Evolutionary conservation across 2,329 filamentous ascomycete genomes (phyloP).

Genomic region (Aspergillus flavus): DNA sequence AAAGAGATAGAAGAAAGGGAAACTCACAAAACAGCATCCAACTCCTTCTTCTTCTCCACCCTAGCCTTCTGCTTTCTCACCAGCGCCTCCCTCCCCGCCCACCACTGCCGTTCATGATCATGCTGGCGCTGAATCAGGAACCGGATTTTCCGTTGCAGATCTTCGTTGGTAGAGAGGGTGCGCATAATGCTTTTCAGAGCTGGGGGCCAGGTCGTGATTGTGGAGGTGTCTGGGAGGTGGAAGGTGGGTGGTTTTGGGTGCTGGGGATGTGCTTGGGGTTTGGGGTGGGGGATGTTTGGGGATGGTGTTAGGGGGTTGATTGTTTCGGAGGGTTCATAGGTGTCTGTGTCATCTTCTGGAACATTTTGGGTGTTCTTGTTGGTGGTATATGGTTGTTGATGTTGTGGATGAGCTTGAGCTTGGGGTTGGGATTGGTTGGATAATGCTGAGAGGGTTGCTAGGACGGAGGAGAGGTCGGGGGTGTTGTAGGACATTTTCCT

Average conservation of each 20-base stretch:
- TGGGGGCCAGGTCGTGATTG: constrained; percentile 55
- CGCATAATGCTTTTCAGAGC: constrained; percentile 56
- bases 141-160: constrained; percentile 48
- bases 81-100: constrained; percentile 54
- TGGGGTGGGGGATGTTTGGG: background rate
- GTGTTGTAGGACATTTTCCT: constrained; percentile 24
- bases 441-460: constrained; percentile 45
- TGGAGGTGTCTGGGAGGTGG: constrained; percentile 43
- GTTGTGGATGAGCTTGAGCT: background rate
- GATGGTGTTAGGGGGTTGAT: background rate
- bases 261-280: constrained; percentile 1
- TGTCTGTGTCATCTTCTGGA: background rate
- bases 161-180: constrained; percentile 49
- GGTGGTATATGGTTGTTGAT: background rate
- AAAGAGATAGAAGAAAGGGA: background rate
- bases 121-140: constrained; percentile 66
- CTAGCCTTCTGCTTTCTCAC: constrained; percentile 55
- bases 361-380: background rate
- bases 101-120: constrained; percentile 65
- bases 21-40: constrained; percentile 58
- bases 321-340: background rate
- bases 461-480: constrained; percentile 44
- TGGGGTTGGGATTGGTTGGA: constrained; percentile 6
- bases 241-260: constrained; percentile 7
- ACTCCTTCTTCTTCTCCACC: constrained; percentile 55